Base-by-base conservation (phyloP, 176 grass and related monocot species). In the Pontederia crassipes region DNA sequence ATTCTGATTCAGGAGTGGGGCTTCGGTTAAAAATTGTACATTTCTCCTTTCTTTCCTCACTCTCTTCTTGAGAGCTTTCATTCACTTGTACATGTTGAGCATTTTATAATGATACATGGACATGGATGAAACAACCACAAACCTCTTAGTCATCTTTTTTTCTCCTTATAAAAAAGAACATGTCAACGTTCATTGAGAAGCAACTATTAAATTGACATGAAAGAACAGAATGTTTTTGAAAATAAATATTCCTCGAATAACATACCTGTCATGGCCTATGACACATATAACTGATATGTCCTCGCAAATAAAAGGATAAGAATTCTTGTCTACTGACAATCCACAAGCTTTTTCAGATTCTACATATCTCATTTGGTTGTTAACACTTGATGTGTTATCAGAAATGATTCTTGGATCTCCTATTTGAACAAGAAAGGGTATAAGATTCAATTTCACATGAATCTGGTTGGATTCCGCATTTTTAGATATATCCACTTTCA, bases 401-500 rank as follows among this genome's bases (percentile, higher is more conserved):
- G 56, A 55, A 57, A 52, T 47, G 52, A 69, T 46, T 17, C 16
- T 32, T 56, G 66, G 11, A 47, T 69, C 66, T 8, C 53, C 66
- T 57, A 69, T 8, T 9, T 61, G 69, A 61, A 61, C 57, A 59
- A 72, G 26, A 57, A 69, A 47, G 17, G 66, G 66, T 46, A 56
- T n/a, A 72, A 61, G 69, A 24, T 32, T 4, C 27, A 52, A 72
- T 27, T 72, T 72, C 17, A 60, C 69, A 50, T 15, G 57, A 61
- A 50, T 60, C 46, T 49, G 55, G 61, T 72, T 72, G 14, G 20
- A 71, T 65, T 49, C 54, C 61, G 67, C 49, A 68, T 74, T 67
- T 77, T 58, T 71, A 59, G 75, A 74, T 72, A 64, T 64, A 17
- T 74, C 71, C 50, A 64, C 17, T 52, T 55, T 61, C 35, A 85